Percentiles rank a stretch among this genome's conserved stretches.
These are phyloP conservation scores for Anthostomella pinea DNA, from an alignment of 2,329 filamentous ascomycete species.

Conservation along the genomic window DNA sequence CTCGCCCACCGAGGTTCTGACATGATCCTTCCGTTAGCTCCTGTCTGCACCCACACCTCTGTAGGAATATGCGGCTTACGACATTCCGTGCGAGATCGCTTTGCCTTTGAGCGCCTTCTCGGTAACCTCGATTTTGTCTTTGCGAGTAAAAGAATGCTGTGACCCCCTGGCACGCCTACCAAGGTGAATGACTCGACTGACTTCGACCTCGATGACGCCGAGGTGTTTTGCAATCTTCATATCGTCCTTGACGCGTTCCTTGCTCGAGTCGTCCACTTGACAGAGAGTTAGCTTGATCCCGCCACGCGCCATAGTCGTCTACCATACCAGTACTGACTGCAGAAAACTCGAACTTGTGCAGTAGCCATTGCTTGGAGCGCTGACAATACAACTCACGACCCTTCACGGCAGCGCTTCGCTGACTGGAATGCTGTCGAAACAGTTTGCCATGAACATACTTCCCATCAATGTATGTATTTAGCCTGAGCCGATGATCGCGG, in stretches of 20 bases:
- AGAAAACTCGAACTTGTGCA: constrained; percentile 24
- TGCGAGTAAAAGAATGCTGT: background rate
- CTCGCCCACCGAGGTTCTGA: constrained; percentile 8
- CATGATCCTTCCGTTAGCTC: background rate
- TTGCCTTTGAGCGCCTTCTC: constrained; percentile 34
- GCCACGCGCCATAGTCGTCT: no score
- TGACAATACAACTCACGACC: background rate
- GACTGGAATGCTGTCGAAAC: no score
- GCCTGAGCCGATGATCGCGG: constrained; percentile 9
- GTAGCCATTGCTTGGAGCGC: constrained; percentile 6
- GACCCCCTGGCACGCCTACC: no score
- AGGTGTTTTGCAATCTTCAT: constrained; percentile 18
- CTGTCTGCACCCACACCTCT: no score
- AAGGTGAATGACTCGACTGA: constrained; percentile 9
- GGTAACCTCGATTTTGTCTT: constrained; percentile 18
- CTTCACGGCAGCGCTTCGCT: background rate
- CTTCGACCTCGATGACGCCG: constrained; percentile 25
- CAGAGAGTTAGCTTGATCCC: background rate
- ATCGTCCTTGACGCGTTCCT: constrained; percentile 21
- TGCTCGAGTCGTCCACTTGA: constrained; percentile 20
- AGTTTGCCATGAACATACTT: no score
- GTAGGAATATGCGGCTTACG: constrained; percentile 19
- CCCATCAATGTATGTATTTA: constrained; percentile 22
- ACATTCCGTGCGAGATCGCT: constrained; percentile 31
- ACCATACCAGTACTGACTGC: constrained; percentile 27